These are phyloP conservation scores for Jatropha multifida DNA, from an alignment of 441 rosid genomes.

Conservation along the genomic window DNA sequence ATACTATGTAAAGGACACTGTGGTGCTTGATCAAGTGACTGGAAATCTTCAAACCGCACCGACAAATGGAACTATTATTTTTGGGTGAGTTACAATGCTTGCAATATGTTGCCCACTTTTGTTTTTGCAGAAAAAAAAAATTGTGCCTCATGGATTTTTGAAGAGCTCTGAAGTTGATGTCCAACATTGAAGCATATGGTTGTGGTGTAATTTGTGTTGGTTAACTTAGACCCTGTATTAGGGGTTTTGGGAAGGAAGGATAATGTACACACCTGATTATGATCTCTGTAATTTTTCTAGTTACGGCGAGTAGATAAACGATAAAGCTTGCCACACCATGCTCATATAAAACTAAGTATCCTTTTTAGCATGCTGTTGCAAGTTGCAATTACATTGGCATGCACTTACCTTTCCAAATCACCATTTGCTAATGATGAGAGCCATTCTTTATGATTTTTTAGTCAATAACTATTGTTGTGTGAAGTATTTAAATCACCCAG, in stretches of 20 bases:
- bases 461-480: not conserved
- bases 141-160: not conserved
- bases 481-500: not conserved
- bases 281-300: not conserved
- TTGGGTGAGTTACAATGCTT: slow-evolving; percentile 59
- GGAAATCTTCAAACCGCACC: slow-evolving; percentile 58
- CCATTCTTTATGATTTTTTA: not conserved
- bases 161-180: not conserved
- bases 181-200: not conserved
- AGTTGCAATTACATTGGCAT: not conserved
- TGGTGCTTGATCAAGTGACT: slow-evolving; percentile 51
- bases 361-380: not conserved
- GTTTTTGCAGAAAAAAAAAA: not conserved
- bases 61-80: slow-evolving; percentile 59
- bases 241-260: slow-evolving; percentile 13
- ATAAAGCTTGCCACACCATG: not conserved
- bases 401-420: not conserved
- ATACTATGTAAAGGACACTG: slow-evolving; percentile 60
- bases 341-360: not conserved
- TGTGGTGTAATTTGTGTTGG: not conserved
- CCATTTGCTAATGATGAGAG: not conserved
- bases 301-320: not conserved
- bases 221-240: not conserved
- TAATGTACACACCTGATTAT: not conserved
- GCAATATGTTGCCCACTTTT: not conserved